Evolutionary conservation across 768 basidiomycete species (phyloP), one percentile per base, ranked within the genome.

Genomic region (Boletellus sp.): DNA sequence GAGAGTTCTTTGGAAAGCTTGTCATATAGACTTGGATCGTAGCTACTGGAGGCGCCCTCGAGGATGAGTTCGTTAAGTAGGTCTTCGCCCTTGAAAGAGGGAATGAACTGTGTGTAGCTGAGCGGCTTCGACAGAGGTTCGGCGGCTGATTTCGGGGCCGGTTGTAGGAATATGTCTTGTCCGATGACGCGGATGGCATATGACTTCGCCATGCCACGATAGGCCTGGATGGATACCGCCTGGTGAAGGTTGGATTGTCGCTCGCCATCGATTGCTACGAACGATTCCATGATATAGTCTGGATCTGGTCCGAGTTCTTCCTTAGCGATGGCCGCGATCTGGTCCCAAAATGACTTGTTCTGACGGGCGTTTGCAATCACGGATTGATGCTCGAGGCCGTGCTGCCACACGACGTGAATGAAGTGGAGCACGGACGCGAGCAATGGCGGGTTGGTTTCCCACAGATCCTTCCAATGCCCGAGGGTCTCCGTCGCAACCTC

Each of bases 331-430:
- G 72, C 75, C 1, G 78, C 76, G 16, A 94, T 69, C n/a, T 76
- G 75, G 26, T 75, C 73, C 90, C 90, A 95, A 53, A 94, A 84
- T 12, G 68, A 73, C 0, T 73, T 63, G 58, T 86, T 78, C 11
- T 75, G 67, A 16, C 85, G 79, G 7, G 85, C 65, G 6, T 72
- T 57, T 8, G 82, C 78, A 35, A 94, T 72, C 2, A 78, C 69
- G 0, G 71, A 55, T 48, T 78, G 82, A 63, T 92, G 86, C 61
- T 94, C 85, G 54, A 84, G 72, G 24, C 82, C 83, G 59, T 90
- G 86, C 64, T 87, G 79, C 91, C 90, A 89, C 16, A 88, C 81
- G 22, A 83, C 74, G 53, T 84, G 79, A 57, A 92, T 67, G 71
- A 94, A 95, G 6, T 79, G 75, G 42, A 95, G 69, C 17, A 90